A percentile compares a stretch with the other conserved stretches of the same genome.
phyloP scores from a whole-genome alignment of 495 filamentous ascomycete genomes.

The Physcia stellaris region DNA sequence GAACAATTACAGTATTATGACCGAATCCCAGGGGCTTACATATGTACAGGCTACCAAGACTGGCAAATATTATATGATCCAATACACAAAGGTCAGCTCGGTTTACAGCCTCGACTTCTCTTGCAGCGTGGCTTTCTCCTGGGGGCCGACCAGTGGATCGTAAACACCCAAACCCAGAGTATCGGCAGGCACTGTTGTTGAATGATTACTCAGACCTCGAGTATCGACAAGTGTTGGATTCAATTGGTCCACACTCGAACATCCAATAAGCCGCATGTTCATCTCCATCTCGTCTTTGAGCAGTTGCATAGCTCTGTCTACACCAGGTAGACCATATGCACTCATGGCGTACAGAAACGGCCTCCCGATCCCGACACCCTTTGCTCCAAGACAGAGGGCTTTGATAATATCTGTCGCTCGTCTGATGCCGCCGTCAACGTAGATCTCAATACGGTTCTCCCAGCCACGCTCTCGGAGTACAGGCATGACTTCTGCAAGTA shows the following conservation, averaged over 20 bases:
- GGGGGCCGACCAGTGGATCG: slow-evolving; percentile 49
- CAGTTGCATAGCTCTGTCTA: slow-evolving; percentile 84
- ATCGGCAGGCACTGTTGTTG: slow-evolving; percentile 52
- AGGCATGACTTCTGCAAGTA: slow-evolving; percentile 94
- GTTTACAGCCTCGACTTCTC: slow-evolving; percentile 24
- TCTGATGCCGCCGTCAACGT: slow-evolving; percentile 78
- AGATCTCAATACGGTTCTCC: slow-evolving; percentile 80
- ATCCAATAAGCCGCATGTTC: slow-evolving; percentile 92
- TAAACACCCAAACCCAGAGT: slow-evolving; percentile 49
- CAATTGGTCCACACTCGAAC: slow-evolving; percentile 56
- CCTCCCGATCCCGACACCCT: slow-evolving; percentile 84
- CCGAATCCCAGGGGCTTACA: not conserved
- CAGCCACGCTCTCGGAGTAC: slow-evolving; percentile 69
- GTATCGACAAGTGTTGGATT: slow-evolving; percentile 68
- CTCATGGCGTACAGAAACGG: slow-evolving; percentile 96
- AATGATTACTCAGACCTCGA: slow-evolving; percentile 57
- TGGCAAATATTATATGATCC: slow-evolving; percentile 17
- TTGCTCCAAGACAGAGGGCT: slow-evolving; percentile 84
- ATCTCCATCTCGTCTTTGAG: slow-evolving; percentile 98
- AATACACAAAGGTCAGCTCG: slow-evolving; percentile 16
- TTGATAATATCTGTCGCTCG: slow-evolving; percentile 93
- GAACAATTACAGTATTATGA: no score
- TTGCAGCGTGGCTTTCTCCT: slow-evolving; percentile 49
- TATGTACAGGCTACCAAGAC: not conserved
- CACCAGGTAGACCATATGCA: slow-evolving; percentile 75